phyloP scores from a whole-genome alignment of 208 protist genomes.

The Trypanosoma rangeli region DNA sequence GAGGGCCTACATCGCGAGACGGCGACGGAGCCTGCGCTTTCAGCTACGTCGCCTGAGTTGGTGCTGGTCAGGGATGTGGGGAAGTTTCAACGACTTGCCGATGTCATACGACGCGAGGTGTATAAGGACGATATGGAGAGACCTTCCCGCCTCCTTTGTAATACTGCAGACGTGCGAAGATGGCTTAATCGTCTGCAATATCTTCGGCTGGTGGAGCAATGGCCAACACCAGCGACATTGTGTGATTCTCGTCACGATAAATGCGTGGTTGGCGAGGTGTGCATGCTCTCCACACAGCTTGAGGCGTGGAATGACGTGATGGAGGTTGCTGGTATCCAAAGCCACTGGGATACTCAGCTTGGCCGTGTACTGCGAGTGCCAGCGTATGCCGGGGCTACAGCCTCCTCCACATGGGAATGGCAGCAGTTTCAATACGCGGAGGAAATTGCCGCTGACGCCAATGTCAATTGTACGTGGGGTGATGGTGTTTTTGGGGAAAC shows the following conservation, averaged over 20 bases:
- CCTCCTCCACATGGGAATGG: constrained; percentile 24
- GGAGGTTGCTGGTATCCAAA: background rate
- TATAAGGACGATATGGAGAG: constrained; percentile 2
- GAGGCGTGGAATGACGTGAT: background rate
- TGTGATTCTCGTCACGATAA: background rate
- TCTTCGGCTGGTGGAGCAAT: constrained; percentile 38
- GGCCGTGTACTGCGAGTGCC: constrained; percentile 20
- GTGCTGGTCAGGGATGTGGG: constrained; percentile 23
- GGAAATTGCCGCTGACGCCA: constrained; percentile 7
- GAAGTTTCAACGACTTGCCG: constrained; percentile 17
- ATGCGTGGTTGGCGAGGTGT: background rate
- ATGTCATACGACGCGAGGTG: constrained; percentile 21
- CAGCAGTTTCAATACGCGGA: constrained; percentile 31
- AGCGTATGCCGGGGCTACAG: background rate
- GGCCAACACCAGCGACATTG: constrained; percentile 8
- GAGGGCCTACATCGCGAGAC: background rate
- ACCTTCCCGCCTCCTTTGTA: background rate
- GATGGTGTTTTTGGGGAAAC: background rate
- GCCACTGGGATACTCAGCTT: constrained; percentile 24
- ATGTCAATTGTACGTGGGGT: background rate
- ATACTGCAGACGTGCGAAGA: constrained; percentile 53
- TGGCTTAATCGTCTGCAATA: constrained; percentile 77
- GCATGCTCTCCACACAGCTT: constrained; percentile 4
- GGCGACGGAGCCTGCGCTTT: background rate
- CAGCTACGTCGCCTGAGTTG: background rate